Evolutionary conservation across 2,329 filamentous ascomycete genomes (phyloP).

Genomic region (Colletotrichum sp.): DNA sequence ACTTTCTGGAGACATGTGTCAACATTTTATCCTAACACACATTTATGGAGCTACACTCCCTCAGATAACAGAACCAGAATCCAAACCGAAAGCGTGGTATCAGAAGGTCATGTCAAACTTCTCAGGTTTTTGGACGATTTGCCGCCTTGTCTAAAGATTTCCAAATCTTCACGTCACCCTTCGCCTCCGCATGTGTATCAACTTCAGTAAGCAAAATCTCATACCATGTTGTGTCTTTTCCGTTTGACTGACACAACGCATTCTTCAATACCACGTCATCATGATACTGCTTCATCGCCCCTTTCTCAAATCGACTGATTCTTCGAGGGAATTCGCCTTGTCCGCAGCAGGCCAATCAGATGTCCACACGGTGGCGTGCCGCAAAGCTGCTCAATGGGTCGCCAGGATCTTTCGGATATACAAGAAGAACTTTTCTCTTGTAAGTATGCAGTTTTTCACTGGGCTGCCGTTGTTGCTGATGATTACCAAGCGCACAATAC

Average conservation of each 20-base stretch:
- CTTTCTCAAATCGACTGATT: background rate
- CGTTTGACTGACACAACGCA: background rate
- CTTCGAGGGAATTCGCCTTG: background rate
- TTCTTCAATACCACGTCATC: background rate
- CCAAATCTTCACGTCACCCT: background rate
- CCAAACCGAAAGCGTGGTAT: background rate
- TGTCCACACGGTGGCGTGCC: background rate
- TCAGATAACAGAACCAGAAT: accelerated
- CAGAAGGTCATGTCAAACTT: background rate
- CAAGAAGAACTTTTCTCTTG: background rate
- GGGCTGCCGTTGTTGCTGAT: accelerated
- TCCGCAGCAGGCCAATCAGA: background rate
- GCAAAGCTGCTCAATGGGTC: background rate
- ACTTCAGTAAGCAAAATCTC: background rate
- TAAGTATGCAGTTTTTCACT: background rate
- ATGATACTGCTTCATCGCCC: background rate
- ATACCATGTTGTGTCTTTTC: accelerated
- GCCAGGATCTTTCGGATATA: background rate
- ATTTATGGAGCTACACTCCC: background rate
- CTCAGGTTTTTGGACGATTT: background rate
- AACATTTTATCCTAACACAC: background rate
- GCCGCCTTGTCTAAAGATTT: background rate
- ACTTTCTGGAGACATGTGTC: background rate
- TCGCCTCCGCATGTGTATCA: background rate
- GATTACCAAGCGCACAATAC: background rate